phyloP scores from a whole-genome alignment of 441 rosid species.

The Populus hybrid region DNA sequence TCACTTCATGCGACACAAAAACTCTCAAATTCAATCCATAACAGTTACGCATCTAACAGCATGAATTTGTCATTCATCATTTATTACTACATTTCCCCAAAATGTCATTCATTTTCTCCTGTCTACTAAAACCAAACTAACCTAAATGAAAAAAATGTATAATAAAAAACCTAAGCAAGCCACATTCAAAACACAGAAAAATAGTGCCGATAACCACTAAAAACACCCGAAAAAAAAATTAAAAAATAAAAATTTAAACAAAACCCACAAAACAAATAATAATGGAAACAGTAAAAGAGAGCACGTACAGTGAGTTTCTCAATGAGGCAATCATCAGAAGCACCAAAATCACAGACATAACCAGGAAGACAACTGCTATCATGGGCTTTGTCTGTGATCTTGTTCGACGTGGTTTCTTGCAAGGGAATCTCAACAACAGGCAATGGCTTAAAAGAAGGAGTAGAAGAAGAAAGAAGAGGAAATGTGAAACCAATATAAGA shows the following conservation, averaged over 20 bases:
- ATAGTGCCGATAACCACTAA: no score
- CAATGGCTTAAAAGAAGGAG: constrained; percentile 39
- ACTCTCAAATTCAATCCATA: not conserved
- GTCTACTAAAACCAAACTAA: not conserved
- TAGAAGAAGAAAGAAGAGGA: constrained; percentile 11
- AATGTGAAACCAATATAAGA: constrained; percentile 33
- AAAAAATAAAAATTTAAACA: not conserved
- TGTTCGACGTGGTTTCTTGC: constrained; percentile 15
- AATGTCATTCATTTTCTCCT: not conserved
- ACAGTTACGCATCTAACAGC: not conserved
- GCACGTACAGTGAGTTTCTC: constrained; percentile 39
- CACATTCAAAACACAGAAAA: not conserved
- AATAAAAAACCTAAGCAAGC: not conserved
- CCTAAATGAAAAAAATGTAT: not conserved
- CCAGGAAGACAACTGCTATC: not conserved
- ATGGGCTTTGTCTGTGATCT: not conserved
- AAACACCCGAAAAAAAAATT: no score
- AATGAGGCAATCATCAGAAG: not conserved
- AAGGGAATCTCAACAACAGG: constrained; percentile 41
- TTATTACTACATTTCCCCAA: not conserved
- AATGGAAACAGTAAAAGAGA: not conserved
- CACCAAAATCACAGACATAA: constrained; percentile 1
- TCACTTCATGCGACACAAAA: not conserved
- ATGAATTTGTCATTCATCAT: not conserved
- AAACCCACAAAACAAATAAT: not conserved